phyloP scores from a whole-genome alignment of 257 asterid species.

The Solanum chilense region DNA sequence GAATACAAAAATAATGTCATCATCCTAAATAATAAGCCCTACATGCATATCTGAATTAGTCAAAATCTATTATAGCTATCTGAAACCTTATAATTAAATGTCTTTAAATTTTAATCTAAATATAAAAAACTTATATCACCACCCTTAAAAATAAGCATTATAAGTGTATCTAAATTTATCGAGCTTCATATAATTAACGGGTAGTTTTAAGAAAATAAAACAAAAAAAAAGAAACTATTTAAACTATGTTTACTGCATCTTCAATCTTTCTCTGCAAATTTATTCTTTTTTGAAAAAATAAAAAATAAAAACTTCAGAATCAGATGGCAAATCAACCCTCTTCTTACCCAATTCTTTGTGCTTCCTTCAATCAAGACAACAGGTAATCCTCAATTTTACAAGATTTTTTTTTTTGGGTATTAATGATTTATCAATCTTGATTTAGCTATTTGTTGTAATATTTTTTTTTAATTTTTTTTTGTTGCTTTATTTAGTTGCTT shows the following conservation, averaged over 20 bases:
- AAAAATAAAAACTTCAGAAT: not conserved
- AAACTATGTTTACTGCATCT: not conserved
- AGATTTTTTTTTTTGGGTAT: not conserved
- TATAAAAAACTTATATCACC: not conserved
- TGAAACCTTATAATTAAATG: not conserved
- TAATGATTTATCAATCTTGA: not conserved
- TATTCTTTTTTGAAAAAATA: not conserved
- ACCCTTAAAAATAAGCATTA: not conserved
- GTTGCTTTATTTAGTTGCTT: conserved; percentile 42
- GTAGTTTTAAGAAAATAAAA: not conserved
- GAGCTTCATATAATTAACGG: too few relatives aligned
- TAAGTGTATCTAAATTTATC: not conserved
- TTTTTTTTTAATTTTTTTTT: not conserved
- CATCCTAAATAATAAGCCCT: not conserved
- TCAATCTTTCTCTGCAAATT: not conserved
- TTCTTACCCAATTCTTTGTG: conserved; percentile 43
- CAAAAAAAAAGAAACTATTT: not conserved
- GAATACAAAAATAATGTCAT: not conserved
- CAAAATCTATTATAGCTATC: not conserved
- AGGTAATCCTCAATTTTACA: conserved; percentile 19
- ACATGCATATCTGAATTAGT: not conserved
- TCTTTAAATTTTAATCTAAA: not conserved
- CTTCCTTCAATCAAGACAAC: conserved; percentile 91
- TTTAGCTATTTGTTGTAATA: not conserved
- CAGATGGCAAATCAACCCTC: conserved; percentile 50